Conservation (phyloP, 2,329 filamentous ascomycete genomes). For the Aspergillus unguis region DNA sequence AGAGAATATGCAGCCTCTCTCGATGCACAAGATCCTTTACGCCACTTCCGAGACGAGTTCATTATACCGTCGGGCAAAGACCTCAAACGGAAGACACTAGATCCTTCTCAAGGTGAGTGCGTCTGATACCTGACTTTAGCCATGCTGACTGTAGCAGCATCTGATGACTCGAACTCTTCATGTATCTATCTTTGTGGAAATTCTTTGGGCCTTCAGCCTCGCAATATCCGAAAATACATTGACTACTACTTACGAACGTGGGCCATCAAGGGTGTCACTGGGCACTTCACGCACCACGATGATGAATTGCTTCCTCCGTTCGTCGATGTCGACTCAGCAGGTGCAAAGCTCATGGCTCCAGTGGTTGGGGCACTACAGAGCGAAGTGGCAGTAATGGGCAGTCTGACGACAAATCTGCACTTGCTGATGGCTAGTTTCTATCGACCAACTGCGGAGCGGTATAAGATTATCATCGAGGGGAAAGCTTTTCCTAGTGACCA, state of each 20-base stretch:
- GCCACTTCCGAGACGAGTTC: conserved; percentile 65
- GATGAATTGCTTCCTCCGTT: conserved; percentile 68
- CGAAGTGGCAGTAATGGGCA: conserved; percentile 87
- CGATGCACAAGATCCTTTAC: conserved; percentile 61
- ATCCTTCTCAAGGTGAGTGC: conserved; percentile 27
- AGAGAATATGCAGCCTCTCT: conserved; percentile 47
- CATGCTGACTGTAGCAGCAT: conserved; percentile 4
- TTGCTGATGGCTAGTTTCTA: conserved; percentile 83
- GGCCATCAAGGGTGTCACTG: conserved; percentile 78
- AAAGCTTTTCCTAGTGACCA: conserved; percentile 88
- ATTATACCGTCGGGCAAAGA: conserved; percentile 72
- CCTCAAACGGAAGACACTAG: conserved; percentile 60
- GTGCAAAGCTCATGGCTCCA: conserved; percentile 65
- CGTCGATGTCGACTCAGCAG: conserved; percentile 74
- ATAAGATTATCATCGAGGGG: conserved; percentile 85
- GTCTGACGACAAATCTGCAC: conserved; percentile 77
- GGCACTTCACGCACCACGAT: conserved; percentile 70
- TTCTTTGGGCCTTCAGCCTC: conserved; percentile 80
- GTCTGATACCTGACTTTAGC: neutral
- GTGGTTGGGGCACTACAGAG: conserved; percentile 69
- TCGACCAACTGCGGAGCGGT: conserved; percentile 59
- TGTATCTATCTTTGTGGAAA: conserved; percentile 86
- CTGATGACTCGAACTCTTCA: conserved; percentile 41
- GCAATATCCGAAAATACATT: conserved; percentile 62
- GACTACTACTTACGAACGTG: conserved; percentile 75